phyloP scores from a whole-genome alignment of 2,329 filamentous ascomycete genomes.

The Xylaria sp. region DNA sequence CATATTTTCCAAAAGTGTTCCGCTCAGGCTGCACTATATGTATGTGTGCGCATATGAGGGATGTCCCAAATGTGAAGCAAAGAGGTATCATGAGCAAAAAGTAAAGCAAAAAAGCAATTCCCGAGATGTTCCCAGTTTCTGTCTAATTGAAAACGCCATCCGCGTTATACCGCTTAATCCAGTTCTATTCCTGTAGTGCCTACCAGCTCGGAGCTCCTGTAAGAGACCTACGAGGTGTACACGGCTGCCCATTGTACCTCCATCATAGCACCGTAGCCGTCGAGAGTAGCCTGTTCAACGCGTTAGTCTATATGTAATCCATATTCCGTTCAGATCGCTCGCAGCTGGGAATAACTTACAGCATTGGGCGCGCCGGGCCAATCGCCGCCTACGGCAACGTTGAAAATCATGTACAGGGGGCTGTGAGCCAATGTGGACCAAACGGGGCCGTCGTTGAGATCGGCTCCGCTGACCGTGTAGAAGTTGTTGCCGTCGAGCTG shows the following conservation, averaged over 20 bases:
- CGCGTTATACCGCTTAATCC: slow-evolving; percentile 33
- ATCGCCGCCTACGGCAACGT: slow-evolving; percentile 65
- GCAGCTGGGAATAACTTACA: slow-evolving; percentile 38
- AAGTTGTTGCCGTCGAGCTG: slow-evolving; percentile 58
- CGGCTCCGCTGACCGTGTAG: slow-evolving; percentile 55
- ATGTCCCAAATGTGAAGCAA: slow-evolving; percentile 32
- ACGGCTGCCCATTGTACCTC: slow-evolving; percentile 48
- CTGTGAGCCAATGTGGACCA: slow-evolving; percentile 63
- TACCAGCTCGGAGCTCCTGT: background rate
- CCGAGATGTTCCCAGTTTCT: slow-evolving; percentile 29
- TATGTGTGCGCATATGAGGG: background rate
- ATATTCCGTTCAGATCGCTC: background rate
- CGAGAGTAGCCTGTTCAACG: slow-evolving; percentile 39
- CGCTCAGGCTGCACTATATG: background rate
- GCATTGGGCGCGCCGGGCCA: slow-evolving; percentile 52
- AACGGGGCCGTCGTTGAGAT: slow-evolving; percentile 57
- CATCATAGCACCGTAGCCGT: slow-evolving; percentile 49
- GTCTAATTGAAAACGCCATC: slow-evolving; percentile 40
- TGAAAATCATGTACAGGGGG: slow-evolving; percentile 62
- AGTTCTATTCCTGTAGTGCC: slow-evolving; percentile 14
- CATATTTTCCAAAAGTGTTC: slow-evolving; percentile 16
- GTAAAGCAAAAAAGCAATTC: slow-evolving; percentile 21
- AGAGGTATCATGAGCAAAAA: slow-evolving; percentile 45
- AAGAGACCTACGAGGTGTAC: slow-evolving; percentile 45
- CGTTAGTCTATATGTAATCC: slow-evolving; percentile 29